A percentile compares a stretch with the other conserved stretches of the same genome.
Conservation (phyloP, 1,284 basidiomycete species). For the Pisolithus thermaeus region DNA sequence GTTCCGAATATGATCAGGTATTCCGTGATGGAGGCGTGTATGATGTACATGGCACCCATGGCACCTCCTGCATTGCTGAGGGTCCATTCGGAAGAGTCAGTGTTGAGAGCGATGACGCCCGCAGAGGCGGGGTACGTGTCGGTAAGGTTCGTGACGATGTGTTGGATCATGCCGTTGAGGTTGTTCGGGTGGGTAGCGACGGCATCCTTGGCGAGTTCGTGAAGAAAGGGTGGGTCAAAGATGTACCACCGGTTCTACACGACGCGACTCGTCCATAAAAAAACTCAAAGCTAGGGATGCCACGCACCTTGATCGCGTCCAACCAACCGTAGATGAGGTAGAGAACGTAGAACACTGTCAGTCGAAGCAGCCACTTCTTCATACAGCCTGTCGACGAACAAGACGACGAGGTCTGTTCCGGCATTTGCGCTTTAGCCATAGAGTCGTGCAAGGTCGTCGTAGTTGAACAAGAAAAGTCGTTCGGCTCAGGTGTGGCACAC, state of each 20-base stretch:
- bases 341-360: slow-evolving; percentile 35
- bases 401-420: background rate
- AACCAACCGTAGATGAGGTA: slow-evolving; percentile 42
- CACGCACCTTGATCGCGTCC: slow-evolving; percentile 52
- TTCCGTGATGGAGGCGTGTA: slow-evolving; percentile 92
- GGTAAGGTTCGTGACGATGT: slow-evolving; percentile 74
- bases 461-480: too few relatives aligned
- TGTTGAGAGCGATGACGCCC: slow-evolving; percentile 50
- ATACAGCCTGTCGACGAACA: slow-evolving; percentile 1
- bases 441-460: background rate
- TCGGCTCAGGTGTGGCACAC: too few relatives aligned
- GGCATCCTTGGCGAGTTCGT: slow-evolving; percentile 67
- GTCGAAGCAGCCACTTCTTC: slow-evolving; percentile 44
- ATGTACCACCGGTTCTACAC: slow-evolving; percentile 61
- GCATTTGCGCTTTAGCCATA: slow-evolving; percentile 14
- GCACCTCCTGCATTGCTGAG: slow-evolving; percentile 98
- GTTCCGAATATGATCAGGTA: slow-evolving; percentile 96
- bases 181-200: slow-evolving; percentile 58
- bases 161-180: slow-evolving; percentile 63
- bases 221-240: slow-evolving; percentile 60
- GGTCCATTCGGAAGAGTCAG: slow-evolving; percentile 80
- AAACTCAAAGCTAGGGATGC: background rate
- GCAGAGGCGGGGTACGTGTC: slow-evolving; percentile 49
- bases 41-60: slow-evolving; percentile 97
- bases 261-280: background rate